A percentile compares a stretch with the other conserved stretches of the same genome.
phyloP scores from a whole-genome alignment of 805 yeast species.

The Nakazawaea wickerhamii region DNA sequence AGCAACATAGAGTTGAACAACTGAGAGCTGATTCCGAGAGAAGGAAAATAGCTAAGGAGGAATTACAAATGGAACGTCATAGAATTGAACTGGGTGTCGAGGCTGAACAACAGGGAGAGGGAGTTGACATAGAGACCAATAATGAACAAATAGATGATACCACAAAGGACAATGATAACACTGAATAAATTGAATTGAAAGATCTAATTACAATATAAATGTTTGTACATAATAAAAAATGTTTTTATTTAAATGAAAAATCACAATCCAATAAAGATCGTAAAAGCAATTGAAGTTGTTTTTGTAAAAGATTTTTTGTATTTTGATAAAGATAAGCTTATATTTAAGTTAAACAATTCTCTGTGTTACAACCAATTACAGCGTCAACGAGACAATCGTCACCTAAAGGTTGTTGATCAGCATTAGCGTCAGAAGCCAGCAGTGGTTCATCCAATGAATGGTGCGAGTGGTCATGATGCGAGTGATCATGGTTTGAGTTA shows the following conservation, averaged over 20 bases:
- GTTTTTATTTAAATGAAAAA: too few relatives aligned
- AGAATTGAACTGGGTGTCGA: slow-evolving; percentile 17
- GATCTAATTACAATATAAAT: too few relatives aligned
- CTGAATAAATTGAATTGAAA: too few relatives aligned
- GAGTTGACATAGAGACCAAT: neutral
- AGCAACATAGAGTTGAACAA: slow-evolving; percentile 12
- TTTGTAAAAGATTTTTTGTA: neutral
- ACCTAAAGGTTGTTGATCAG: neutral
- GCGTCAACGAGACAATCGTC: slow-evolving; percentile 43
- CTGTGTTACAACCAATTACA: slow-evolving; percentile 45
- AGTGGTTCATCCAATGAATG: slow-evolving; percentile 19
- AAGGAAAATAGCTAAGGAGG: slow-evolving; percentile 9
- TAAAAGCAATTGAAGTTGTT: too few relatives aligned
- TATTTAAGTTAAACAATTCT: slow-evolving; percentile 31
- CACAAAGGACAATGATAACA: too few relatives aligned
- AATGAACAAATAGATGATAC: neutral
- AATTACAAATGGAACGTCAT: slow-evolving; percentile 3
- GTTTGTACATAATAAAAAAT: too few relatives aligned
- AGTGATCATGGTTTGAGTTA: neutral
- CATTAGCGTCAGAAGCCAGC: slow-evolving; percentile 24
- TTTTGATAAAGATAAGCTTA: neutral
- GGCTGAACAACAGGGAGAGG: slow-evolving; percentile 13
- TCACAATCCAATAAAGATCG: too few relatives aligned
- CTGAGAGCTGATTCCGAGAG: neutral
- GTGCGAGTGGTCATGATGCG: neutral